Conservation (phyloP, 768 basidiomycete genomes). For the Trametes cinnabarina region DNA sequence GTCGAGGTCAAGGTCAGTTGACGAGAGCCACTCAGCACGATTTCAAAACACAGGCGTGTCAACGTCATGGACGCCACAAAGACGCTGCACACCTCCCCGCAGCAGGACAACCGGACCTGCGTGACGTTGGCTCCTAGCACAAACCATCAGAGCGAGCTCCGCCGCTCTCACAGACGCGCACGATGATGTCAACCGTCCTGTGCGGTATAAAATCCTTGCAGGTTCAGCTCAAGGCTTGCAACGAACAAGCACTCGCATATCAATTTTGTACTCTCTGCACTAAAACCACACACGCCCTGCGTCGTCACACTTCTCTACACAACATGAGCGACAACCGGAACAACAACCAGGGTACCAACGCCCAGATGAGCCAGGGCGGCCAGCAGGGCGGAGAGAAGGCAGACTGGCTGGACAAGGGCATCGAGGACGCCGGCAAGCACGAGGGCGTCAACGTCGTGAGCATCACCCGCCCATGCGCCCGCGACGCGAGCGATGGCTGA, state of each 20-base stretch:
- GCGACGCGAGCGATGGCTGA: not conserved
- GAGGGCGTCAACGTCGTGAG: constrained; percentile 26
- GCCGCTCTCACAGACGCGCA: not conserved
- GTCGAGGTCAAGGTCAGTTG: not conserved
- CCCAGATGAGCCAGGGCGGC: constrained; percentile 11
- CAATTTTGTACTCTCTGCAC: not conserved
- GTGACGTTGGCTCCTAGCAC: not conserved
- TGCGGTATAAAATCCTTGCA: not conserved
- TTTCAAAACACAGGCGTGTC: not conserved
- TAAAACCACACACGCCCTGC: not conserved
- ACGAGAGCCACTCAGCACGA: not conserved
- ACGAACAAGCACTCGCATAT: not conserved
- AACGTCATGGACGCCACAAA: constrained; percentile 9
- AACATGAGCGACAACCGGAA: constrained; percentile 5
- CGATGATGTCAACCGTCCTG: not conserved
- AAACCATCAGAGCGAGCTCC: not conserved
- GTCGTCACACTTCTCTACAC: not conserved
- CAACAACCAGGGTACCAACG: not conserved
- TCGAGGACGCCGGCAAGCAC: constrained; percentile 23
- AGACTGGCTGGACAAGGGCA: constrained; percentile 32
- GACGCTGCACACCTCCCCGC: not conserved
- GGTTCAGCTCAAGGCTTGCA: not conserved
- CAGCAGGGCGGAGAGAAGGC: constrained; percentile 21
- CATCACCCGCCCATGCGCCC: not conserved
- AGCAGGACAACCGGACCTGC: not conserved